Base-by-base conservation (phyloP, 2,329 filamentous ascomycete genomes). In the Sporothrix humicola region DNA sequence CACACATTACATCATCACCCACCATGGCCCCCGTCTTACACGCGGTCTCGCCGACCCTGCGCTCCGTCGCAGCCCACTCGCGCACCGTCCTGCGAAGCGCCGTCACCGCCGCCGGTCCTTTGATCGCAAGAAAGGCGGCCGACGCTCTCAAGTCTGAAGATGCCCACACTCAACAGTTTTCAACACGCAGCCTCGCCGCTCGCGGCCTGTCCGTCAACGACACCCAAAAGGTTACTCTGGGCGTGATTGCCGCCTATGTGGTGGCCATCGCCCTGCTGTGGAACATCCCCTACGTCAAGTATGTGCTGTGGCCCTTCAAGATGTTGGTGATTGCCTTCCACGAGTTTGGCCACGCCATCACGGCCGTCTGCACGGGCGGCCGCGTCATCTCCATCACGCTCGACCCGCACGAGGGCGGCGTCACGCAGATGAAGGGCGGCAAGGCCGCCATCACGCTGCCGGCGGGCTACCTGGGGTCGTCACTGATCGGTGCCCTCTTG, bases 261-360 rank as follows among this genome's bases (percentile, higher is more conserved):
- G 91, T 93, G 20, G 86, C 87, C 65, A 95, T 95, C 76, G 92
- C 91, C 4, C 84, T 95, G 58, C 84, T 95, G 3, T 95, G 92
- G 92, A 94, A 94, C 82, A 81, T 94, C 0, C 92, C 92, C 0
- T 93, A 93, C 80, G 82, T 95, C n/a, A 86, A 88, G 73, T 91
- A 89, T 86, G 85, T 91, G 0, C 83, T 95, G 50, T 95, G 92
- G 92, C 92, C 92, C 3, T 94, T 95, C 84, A 95, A 95, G 90
- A 94, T 94, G 92, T 87, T 95, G 23, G 91, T 93, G 70, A 94
- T 95, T 76, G 92, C 92, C 52, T 95, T 94, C 81, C 92, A 95
- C 82, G 92, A 95, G 77, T 90, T 94, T 79, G 89, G 91, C 13
- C 92, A 95, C 81, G 92, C 92, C 68, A 88, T 93, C 77, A 89